Base-by-base conservation (phyloP, 176 grass and related monocot species). In the Lolium rigidum region DNA sequence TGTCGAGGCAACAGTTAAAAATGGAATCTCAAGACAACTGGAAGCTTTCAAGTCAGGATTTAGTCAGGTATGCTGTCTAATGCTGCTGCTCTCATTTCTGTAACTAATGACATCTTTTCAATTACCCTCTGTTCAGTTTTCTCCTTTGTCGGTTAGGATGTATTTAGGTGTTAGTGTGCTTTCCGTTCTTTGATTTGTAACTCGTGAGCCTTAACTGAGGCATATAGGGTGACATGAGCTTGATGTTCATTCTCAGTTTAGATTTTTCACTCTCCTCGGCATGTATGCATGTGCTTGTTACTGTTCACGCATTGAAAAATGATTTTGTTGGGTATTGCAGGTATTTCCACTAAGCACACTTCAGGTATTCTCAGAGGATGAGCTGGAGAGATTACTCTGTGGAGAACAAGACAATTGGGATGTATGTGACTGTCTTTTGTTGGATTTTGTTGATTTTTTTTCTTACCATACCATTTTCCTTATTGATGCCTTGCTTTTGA, bases 1-100 rank as follows among this genome's bases (percentile, higher is more conserved):
- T 90, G 87, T 93, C 58, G 94, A 96, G 60, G 94, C 92, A 85
- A 96, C 92, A 0, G 80, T 87, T 62, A 94, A 76, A 90, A 89
- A 77, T 80, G 97, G 94, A 59, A 92, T 99, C 65, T 49, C 71
- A 55, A 94, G 84, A 76, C 94, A 99, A 75, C 21, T 99, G 80
- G 92, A 94, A 38, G 89, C 94, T 77, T 99, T 99, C 59, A 91
- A 92, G 56, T 96, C 89, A 64, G 97, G 97, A 90, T 97, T 99
- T 84, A 93, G 91, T 88, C 89, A 99, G 97, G 97, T 99, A 75
- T 90, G 62, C 28, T 64, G 22, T 85, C 51, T 69, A 20, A 47
- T 81, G 79, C 0, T 26, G 63, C n/a, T 2, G 52, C 20, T 26
- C 25, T 83, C 26, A 26, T 68, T 18, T 89, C 26, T 39, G 3